Conservation (phyloP, 768 basidiomycete genomes). For the Rhodotorula graminis region DNA sequence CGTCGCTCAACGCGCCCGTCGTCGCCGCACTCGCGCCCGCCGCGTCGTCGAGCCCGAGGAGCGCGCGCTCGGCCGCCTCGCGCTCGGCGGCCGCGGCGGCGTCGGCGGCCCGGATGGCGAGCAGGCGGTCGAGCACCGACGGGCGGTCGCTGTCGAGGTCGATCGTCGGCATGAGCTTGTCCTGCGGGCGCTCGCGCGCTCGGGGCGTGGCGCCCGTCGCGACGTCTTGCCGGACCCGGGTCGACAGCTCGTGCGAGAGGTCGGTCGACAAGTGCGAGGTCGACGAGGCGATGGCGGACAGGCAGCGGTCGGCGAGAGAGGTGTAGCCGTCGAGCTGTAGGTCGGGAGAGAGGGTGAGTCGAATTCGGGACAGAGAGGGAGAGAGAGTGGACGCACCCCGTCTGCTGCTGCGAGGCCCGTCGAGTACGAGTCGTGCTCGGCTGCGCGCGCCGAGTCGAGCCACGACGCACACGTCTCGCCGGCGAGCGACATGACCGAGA, state of each 20-base stretch:
- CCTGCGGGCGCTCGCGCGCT: conserved; percentile 15
- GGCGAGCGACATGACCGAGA: neutral
- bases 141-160: conserved; percentile 31
- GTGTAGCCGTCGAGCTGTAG: conserved; percentile 13
- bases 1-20: neutral
- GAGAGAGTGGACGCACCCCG: neutral
- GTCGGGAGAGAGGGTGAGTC: too few relatives aligned
- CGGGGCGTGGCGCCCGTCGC: conserved; percentile 27
- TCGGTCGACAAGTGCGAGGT: neutral
- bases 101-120: neutral
- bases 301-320: neutral
- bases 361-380: too few relatives aligned
- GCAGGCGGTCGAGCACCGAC: conserved; percentile 18
- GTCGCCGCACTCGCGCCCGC: neutral
- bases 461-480: conserved; percentile 5
- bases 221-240: conserved; percentile 15
- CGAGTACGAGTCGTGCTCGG: neutral
- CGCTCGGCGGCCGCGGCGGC: neutral
- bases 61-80: neutral
- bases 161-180: conserved; percentile 15
- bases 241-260: conserved; percentile 11
- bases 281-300: neutral
- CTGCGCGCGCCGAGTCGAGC: neutral
- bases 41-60: too few relatives aligned
- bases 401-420: neutral